phyloP scores from a whole-genome alignment of 2,329 filamentous ascomycete genomes.

The Neofusicoccum ribis region DNA sequence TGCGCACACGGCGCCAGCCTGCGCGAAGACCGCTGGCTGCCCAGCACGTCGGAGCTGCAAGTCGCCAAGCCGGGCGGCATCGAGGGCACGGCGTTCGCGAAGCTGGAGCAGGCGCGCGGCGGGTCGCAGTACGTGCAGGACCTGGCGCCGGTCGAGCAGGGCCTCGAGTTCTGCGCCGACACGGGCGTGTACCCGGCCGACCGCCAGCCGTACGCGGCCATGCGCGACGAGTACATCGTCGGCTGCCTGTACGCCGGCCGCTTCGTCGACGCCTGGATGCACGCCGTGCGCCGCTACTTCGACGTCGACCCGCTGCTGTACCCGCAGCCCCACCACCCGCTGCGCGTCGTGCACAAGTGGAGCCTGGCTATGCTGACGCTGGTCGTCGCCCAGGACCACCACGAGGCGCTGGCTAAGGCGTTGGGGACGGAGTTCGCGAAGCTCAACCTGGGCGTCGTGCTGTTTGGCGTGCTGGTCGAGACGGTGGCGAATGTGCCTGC shows the following conservation, averaged over 20 bases:
- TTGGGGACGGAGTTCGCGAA: slow-evolving; percentile 2
- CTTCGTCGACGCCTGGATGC: slow-evolving; percentile 51
- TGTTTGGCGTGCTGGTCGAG: slow-evolving; percentile 45
- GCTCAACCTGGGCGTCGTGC: slow-evolving; percentile 41
- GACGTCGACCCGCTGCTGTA: slow-evolving; percentile 55
- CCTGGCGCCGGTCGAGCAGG: slow-evolving; percentile 23
- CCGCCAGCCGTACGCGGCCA: slow-evolving; percentile 55
- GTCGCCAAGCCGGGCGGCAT: background rate
- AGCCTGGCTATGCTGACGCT: slow-evolving; percentile 40
- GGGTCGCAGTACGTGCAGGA: slow-evolving; percentile 15
- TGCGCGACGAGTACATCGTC: slow-evolving; percentile 56
- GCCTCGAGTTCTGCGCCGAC: slow-evolving; percentile 43
- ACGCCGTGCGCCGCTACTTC: slow-evolving; percentile 54
- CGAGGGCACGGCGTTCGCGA: slow-evolving; percentile 26
- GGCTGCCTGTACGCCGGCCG: slow-evolving; percentile 43
- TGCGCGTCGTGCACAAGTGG: slow-evolving; percentile 54
- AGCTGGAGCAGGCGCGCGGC: slow-evolving; percentile 21
- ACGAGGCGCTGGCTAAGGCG: background rate
- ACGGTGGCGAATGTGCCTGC: slow-evolving; percentile 39
- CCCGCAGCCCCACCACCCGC: slow-evolving; percentile 49
- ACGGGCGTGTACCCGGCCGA: slow-evolving; percentile 48
- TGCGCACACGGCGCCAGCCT: slow-evolving; percentile 42
- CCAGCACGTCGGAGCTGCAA: background rate
- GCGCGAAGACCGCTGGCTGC: slow-evolving; percentile 44
- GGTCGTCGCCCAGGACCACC: slow-evolving; percentile 27